Base-by-base conservation (phyloP, 2,329 filamentous ascomycete species). In the Pseudopyrenochaeta lycopersici region DNA sequence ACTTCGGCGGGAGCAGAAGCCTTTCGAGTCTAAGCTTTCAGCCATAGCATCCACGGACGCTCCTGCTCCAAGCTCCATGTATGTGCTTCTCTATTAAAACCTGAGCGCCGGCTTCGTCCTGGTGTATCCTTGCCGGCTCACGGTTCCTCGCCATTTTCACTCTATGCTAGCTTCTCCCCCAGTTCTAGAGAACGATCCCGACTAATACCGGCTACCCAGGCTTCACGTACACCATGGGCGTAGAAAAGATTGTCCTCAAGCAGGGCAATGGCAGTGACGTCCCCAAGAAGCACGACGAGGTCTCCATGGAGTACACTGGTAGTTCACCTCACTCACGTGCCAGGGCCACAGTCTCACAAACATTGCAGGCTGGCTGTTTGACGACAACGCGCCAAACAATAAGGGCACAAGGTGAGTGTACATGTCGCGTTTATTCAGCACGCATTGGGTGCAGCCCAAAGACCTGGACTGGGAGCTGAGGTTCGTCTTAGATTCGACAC, bases 221-320 rank as follows among this genome's bases (percentile, higher is more conserved):
- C 20, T 12, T 33, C 17, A 40, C 51, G 14, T 46, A 29, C 55
- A 69, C 35, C 17, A 82, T 83, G 81, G 78, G 77, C 76, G 90
- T 97, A 70, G 84, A 81, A 54, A 96, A 92, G 82, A 84, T 82
- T 44, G 77, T 85, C 60, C 75, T 88, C 66, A 71, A 78, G 31
- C 77, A 84, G 59, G 93, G 94, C 70, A 83, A 84, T 69, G 80
- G 81, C 52, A 82, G 83, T 52, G 75, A 86, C 68, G 81, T 77
- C 62, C 90, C 94, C 52, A 72, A 78, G 62, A 68, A 72, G 14
- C 90, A 91, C 63, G 87, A 97, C 75, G 85, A 79, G 21, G 91
- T 98, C 71, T 86, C 85, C 71, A 96, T 98, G 73, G 87, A 95
- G 79, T 98, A 98, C 84, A 95, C 90, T 36, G 95, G 72, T 73